Conservation (phyloP, 176 grass and related monocot genomes). For the Oryza meyeriana region DNA sequence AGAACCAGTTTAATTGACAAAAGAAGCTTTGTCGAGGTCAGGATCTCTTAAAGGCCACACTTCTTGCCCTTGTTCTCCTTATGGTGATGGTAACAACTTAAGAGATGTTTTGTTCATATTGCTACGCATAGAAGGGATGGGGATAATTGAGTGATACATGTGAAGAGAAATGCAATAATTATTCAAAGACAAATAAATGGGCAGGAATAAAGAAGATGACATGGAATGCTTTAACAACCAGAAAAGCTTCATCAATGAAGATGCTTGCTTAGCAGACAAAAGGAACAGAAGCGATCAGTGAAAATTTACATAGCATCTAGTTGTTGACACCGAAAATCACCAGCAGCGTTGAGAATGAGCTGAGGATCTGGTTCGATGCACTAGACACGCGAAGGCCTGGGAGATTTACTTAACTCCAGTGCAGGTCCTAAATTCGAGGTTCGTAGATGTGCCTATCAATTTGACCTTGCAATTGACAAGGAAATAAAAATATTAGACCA, state of each 20-base stretch:
- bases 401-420: too few species aligned
- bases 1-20: background rate
- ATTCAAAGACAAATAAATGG: background rate
- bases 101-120: background rate
- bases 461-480: too few species aligned
- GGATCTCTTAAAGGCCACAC: background rate
- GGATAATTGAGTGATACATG: too few species aligned
- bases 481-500: too few species aligned
- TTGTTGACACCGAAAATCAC: too few species aligned
- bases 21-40: background rate
- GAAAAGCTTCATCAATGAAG: constrained; percentile 19
- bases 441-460: too few species aligned
- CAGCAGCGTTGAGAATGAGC: too few species aligned
- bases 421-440: too few species aligned
- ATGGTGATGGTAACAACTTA: constrained; percentile 25
- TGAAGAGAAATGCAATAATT: too few species aligned
- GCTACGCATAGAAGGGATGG: background rate
- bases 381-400: too few species aligned
- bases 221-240: constrained; percentile 2
- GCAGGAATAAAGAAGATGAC: background rate
- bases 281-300: constrained; percentile 6
- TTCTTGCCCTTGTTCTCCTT: background rate
- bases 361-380: too few species aligned
- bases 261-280: background rate
- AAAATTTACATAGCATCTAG: background rate